Base-by-base conservation (phyloP, 805 yeast species). In the Metschnikowia proteae region DNA sequence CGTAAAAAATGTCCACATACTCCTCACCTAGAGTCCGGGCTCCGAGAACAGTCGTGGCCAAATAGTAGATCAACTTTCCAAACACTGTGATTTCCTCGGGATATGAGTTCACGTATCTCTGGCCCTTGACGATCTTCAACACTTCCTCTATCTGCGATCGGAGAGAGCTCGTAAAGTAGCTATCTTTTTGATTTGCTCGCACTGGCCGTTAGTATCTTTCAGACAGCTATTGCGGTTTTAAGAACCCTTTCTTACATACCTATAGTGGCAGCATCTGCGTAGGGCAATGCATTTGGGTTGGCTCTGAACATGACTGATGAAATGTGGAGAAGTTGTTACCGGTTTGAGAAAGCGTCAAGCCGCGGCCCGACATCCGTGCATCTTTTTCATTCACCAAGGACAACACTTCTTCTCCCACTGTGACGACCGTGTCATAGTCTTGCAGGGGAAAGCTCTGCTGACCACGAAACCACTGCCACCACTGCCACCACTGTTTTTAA, bases 11-110 rank as follows among this genome's bases (percentile, higher is more conserved):
- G 64, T 92, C 96, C 10, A 90, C 90, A 65, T 92, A 92, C 66
- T 92, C 97, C 62, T 92, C 98, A 1, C 99, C 99, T 27, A 94
- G 68, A 0, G 98, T 92, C 46, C 92, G 75, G 1, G 87, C 79
- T 0, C 92, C 92, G 4, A 80, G 50, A 10, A 86, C 67, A 0
- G 97, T 91, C 0, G 97, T 92, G 23, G 88, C 67, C 2, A 76
- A 64, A n/a, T 88, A 70, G 61, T 92, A 92, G 0, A 84, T 38
- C 1, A 83, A 63, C 45, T 83, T 82, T 7, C 86, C 79, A 2
- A 73, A 61, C 0, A 81, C 75, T 0, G 83, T 68, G 10, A 90
- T 71, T 56, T 84, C 88, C 38, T 79, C 76, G 2, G 86, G 79
- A 56, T 84, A 78, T 3, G 77, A 67, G 59, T 87, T 84, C 8